Evolutionary conservation across 202 grass and related monocot genomes (phyloP).

Genomic region (Bolboschoenoplectus hybrid): DNA sequence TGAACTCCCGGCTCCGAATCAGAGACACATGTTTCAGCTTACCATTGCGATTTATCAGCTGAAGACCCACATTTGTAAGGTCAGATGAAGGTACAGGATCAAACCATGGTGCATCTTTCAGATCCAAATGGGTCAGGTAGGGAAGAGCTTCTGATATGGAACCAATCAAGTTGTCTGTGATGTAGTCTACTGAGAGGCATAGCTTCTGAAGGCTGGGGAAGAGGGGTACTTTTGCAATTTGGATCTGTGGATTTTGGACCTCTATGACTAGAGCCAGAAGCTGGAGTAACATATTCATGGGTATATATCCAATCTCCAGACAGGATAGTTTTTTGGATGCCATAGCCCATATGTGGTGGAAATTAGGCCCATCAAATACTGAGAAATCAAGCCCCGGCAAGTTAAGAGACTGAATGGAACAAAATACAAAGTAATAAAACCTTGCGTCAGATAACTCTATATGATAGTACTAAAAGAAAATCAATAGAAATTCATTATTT

Average conservation of each 20-base stretch:
- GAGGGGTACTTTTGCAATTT: slow-evolving; percentile 49
- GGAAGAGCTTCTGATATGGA: slow-evolving; percentile 79
- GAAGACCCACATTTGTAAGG: slow-evolving; percentile 88
- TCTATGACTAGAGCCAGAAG: slow-evolving; percentile 51
- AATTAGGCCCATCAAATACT: slow-evolving; percentile 71
- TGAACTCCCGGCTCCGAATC: slow-evolving; percentile 84
- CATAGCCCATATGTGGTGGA: slow-evolving; percentile 63
- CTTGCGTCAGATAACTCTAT: slow-evolving; percentile 32
- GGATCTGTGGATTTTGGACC: slow-evolving; percentile 38
- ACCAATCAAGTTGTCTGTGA: slow-evolving; percentile 75
- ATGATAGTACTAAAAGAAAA: not conserved
- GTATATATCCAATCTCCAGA: slow-evolving; percentile 93
- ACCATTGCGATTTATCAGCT: slow-evolving; percentile 75
- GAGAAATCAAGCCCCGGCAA: slow-evolving; percentile 78
- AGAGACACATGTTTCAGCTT: slow-evolving; percentile 90
- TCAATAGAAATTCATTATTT: not conserved
- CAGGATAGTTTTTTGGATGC: slow-evolving; percentile 64
- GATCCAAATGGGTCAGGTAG: slow-evolving; percentile 70
- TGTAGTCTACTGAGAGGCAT: slow-evolving; percentile 81
- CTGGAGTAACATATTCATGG: slow-evolving; percentile 71
- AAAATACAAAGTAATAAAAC: slow-evolving; percentile 3
- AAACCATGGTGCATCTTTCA: slow-evolving; percentile 81
- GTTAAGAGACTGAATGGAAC: slow-evolving; percentile 63
- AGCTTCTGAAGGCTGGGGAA: slow-evolving; percentile 81
- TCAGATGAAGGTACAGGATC: slow-evolving; percentile 74